Evolutionary conservation across 164 flowering plant species (phyloP).

Genomic region (Berberis thunbergii): DNA sequence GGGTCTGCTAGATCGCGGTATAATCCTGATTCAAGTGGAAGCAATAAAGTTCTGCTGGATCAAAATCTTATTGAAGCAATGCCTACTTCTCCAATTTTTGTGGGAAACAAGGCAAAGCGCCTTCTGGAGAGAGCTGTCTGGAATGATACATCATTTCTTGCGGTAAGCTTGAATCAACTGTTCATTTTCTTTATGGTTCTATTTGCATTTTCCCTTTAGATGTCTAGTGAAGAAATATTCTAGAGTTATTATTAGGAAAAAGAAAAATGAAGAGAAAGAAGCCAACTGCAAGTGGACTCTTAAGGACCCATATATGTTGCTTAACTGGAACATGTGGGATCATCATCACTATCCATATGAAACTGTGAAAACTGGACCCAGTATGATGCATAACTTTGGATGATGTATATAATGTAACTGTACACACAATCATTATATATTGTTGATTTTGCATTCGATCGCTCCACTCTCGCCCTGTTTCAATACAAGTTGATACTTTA

Average conservation of each 20-base stretch:
- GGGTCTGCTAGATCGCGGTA: conserved; percentile 90
- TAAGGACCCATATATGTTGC: too few species aligned
- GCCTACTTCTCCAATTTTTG: conserved; percentile 98
- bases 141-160: conserved; percentile 97
- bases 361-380: too few species aligned
- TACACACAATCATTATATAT: too few species aligned
- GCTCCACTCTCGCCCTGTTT: too few species aligned
- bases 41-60: conserved; percentile 86
- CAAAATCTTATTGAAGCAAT: conserved; percentile 96
- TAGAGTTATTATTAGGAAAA: neutral
- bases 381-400: too few species aligned
- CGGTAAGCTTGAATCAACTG: conserved; percentile 30
- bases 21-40: conserved; percentile 85
- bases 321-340: too few species aligned
- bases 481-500: too few species aligned
- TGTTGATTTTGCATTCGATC: too few species aligned
- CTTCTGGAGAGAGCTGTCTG: conserved; percentile 95
- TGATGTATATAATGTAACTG: too few species aligned
- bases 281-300: too few species aligned
- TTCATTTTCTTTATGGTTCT: neutral
- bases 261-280: neutral
- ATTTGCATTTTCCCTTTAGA: neutral
- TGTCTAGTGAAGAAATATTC: neutral
- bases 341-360: too few species aligned
- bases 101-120: conserved; percentile 93